Base-by-base conservation (phyloP, 73 alveolate genomes). In the Paramecium primaurelia region DNA sequence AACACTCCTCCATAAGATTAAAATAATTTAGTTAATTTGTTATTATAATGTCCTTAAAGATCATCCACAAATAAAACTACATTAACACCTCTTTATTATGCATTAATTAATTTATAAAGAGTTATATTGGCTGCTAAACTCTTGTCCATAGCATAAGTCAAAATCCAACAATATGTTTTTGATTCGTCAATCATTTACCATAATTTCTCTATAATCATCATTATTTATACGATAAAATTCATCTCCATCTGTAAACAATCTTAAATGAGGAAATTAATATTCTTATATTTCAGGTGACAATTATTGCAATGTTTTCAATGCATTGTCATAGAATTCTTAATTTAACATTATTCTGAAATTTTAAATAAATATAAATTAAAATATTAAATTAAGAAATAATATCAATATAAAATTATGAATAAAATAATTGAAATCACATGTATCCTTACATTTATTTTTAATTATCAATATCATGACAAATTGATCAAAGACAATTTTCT, bases 91-190 rank as follows among this genome's bases (percentile, higher is more conserved):
- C 89, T 77, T 77, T 77, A 40, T 11, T 34, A 22, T 20, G 89
- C 89, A 77, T 77, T 77, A 8, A 77, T 77, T 77, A 77, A 42
- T 77, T 77, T 77, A 30, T 77, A 40, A 8, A 77, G 25, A 3
- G 89, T 77, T 10, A 77, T 42, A 40, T 77, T 77, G 42, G 89
- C 89, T 11, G 89, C 64, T 16, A 77, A 32, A 77, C 89, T 77
- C 45, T 37, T 40, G n/a, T 77, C 89, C 89, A 77, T 77, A n/a
- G 89, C 89, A 77, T 77, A 77, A 22, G 89, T 77, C 34, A 77
- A 18, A 7, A 77, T 42, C 89, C 89, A 77, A 77, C 89, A 77
- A 40, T 77, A 77, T 38, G 64, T 40, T 11, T 34, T 37, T 44
- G 89, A 77, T 77, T 77, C 89, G 40, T 77, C 89, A 12, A 77